phyloP scores from a whole-genome alignment of 441 rosid genomes.

The Gossypium laxum region DNA sequence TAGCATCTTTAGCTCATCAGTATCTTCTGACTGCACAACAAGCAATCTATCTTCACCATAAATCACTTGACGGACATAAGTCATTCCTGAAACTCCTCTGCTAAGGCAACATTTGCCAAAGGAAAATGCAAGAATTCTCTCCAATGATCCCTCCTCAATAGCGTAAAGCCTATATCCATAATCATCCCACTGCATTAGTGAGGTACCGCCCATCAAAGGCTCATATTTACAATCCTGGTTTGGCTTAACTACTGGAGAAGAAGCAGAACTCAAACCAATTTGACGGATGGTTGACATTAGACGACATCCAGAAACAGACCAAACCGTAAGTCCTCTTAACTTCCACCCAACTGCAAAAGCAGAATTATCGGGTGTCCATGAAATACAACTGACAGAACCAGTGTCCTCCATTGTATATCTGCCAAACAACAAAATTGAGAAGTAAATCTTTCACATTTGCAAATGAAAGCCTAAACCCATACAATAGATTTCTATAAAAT shows the following conservation, averaged over 20 bases:
- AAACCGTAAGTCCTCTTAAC: slow-evolving; percentile 86
- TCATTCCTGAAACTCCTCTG: slow-evolving; percentile 93
- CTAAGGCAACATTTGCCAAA: slow-evolving; percentile 92
- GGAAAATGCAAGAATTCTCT: slow-evolving; percentile 82
- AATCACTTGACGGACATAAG: slow-evolving; percentile 85
- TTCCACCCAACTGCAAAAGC: slow-evolving; percentile 99
- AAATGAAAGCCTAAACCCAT: background rate
- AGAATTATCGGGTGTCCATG: slow-evolving; percentile 96
- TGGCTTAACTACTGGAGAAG: slow-evolving; percentile 65
- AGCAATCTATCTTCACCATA: slow-evolving; percentile 94
- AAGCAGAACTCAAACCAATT: slow-evolving; percentile 69
- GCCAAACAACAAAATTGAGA: slow-evolving; percentile 23
- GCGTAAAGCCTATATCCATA: slow-evolving; percentile 84
- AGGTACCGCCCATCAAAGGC: slow-evolving; percentile 81
- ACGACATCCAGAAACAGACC: slow-evolving; percentile 98
- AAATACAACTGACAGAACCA: slow-evolving; percentile 81
- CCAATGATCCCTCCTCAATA: slow-evolving; percentile 74
- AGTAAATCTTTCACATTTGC: background rate
- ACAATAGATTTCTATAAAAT: background rate
- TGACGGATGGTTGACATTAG: slow-evolving; percentile 97
- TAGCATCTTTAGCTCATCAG: slow-evolving; percentile 78
- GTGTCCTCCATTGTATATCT: slow-evolving; percentile 88
- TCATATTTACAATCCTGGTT: slow-evolving; percentile 73
- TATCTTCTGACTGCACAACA: slow-evolving; percentile 91
- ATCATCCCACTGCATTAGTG: slow-evolving; percentile 93